Base-by-base conservation (phyloP, 2,329 filamentous ascomycete species). In the Pestalotiopsis sp. region DNA sequence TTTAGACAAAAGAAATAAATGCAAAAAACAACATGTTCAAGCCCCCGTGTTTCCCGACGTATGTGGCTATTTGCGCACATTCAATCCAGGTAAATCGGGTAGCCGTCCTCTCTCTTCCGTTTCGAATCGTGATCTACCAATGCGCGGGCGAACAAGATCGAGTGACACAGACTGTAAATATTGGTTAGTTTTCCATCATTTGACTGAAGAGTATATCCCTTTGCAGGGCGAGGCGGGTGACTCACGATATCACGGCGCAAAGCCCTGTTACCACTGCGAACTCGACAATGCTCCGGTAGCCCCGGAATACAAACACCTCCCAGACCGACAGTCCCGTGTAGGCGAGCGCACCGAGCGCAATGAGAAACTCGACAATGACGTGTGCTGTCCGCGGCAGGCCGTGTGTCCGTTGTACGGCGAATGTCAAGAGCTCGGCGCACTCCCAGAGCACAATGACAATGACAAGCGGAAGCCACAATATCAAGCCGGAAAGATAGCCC, bases 211-310 rank as follows among this genome's bases (percentile, higher is more conserved):
- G 4, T 7, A 36, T 23, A 4, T 14, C 27, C 36, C 14, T 38
- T 25, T 17, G 20, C n/a, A 14, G 36, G 25, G n/a, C 14, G 59
- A n/a, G 36, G 12, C 27, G n/a, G 4, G 20, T 27, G 14, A 67
- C 66, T 38, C 20, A 67, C 66, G 66, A 56, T 56, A 67, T 62
- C 27, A 62, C 20, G 23, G 57, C 58, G 39, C 66, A 67, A 7
- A 67, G 66, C 9, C 66, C 66, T 3, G 59, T 52, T 20, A 57
- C 66, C 12, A 67, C 57, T 6, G 58, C 66, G 17, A 62, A 67
- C 66, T 67, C 66, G 27, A 67, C 66, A 25, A 67, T 67, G 38
- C 65, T 67, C 11, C 65, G n/a, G 52, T 67, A 67, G 7, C 65
- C 65, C 13, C 65, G 52, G 23, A 67, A 67, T n/a, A 67, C 65